These are phyloP conservation scores for Orbilia ellipsospora DNA, from an alignment of 2,329 filamentous ascomycete genomes.

Conservation along the genomic window DNA sequence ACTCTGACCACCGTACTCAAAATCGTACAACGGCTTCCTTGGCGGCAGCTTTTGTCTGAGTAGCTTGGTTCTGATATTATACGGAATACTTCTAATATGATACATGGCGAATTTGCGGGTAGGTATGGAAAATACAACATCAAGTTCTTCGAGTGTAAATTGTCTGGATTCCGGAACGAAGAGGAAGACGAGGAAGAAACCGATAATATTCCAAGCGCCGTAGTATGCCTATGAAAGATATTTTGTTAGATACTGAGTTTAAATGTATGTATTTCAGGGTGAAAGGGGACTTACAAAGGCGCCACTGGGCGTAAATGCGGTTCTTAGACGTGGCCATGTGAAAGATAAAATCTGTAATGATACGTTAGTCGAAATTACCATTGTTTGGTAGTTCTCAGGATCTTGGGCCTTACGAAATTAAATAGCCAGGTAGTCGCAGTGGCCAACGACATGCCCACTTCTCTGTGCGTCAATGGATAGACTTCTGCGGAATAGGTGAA, in stretches of 20 bases:
- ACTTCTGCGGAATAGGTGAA: constrained; percentile 76
- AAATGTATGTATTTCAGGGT: no score
- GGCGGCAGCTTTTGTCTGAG: constrained; percentile 30
- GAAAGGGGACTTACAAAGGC: constrained; percentile 62
- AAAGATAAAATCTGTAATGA: constrained; percentile 60
- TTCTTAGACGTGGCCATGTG: constrained; percentile 66
- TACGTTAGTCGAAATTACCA: background rate
- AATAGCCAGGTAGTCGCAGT: constrained; percentile 68
- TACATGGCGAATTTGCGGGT: constrained; percentile 33
- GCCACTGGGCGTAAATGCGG: constrained; percentile 65
- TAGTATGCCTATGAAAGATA: constrained; percentile 62
- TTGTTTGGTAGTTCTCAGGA: background rate
- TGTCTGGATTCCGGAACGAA: constrained; percentile 65
- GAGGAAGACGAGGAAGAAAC: constrained; percentile 64
- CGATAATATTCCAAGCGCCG: constrained; percentile 66
- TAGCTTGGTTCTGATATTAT: constrained; percentile 30
- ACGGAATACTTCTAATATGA: constrained; percentile 26
- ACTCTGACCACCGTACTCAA: constrained; percentile 28
- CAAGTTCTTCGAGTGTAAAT: constrained; percentile 65
- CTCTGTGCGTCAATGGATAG: constrained; percentile 73
- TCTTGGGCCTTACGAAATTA: constrained; percentile 51
- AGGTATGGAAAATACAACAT: constrained; percentile 61
- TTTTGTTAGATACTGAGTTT: background rate
- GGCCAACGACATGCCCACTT: constrained; percentile 71
- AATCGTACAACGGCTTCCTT: constrained; percentile 35